A percentile compares a stretch with the other conserved stretches of the same genome.
Evolutionary conservation across 1,139 yeast species (phyloP).

Genomic region (Diutina mesorugosa): DNA sequence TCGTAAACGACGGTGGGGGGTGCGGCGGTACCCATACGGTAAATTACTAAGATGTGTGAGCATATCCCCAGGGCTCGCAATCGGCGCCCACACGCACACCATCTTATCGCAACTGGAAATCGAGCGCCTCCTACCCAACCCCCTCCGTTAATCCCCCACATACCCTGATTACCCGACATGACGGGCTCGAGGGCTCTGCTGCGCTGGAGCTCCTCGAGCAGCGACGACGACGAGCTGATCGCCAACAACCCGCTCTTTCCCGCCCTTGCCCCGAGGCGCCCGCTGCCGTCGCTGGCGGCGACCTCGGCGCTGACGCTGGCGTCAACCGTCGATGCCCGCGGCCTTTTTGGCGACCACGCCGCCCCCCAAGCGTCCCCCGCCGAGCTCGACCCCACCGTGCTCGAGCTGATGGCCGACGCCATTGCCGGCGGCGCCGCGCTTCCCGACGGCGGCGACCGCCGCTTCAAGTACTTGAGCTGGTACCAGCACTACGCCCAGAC

Average conservation of each 20-base stretch:
- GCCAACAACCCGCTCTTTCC: background rate
- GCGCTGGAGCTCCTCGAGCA: background rate
- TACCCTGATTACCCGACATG: background rate
- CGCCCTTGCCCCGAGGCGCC: background rate
- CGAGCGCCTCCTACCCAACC: no score
- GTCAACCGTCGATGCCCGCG: background rate
- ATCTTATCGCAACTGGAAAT: no score
- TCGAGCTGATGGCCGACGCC: background rate
- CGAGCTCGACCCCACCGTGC: background rate
- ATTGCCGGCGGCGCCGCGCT: background rate
- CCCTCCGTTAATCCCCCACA: no score
- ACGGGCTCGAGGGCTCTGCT: background rate
- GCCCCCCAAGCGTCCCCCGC: background rate
- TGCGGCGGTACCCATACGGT: no score
- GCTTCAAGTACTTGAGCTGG: background rate
- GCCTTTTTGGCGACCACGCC: background rate
- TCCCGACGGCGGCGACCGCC: background rate
- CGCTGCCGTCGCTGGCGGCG: background rate
- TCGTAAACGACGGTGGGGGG: no score
- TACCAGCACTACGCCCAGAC: background rate
- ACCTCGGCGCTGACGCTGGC: background rate
- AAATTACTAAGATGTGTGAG: no score
- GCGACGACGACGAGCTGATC: background rate
- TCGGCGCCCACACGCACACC: no score
- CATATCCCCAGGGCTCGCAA: no score